Evolutionary conservation across 805 yeast species (phyloP).

Genomic region (Candida chauliodis): DNA sequence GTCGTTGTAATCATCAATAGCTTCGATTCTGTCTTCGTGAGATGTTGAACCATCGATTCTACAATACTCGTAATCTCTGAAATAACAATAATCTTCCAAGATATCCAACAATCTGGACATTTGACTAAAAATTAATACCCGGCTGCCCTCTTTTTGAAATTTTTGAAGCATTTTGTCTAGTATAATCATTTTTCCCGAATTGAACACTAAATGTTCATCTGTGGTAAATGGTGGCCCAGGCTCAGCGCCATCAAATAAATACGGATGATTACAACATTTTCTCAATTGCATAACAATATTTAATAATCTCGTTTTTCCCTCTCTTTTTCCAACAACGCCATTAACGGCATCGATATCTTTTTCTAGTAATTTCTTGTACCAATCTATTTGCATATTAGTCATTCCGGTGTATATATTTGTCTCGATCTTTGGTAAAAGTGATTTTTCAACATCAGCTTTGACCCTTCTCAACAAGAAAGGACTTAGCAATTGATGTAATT

Average conservation of each 20-base stretch:
- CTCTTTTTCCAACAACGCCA: slow-evolving; percentile 92
- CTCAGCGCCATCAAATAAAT: slow-evolving; percentile 97
- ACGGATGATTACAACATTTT: slow-evolving; percentile 96
- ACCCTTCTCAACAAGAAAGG: slow-evolving; percentile 89
- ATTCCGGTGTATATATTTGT: slow-evolving; percentile 86
- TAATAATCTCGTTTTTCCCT: slow-evolving; percentile 83
- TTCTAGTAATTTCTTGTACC: slow-evolving; percentile 87
- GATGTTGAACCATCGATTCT: slow-evolving; percentile 92
- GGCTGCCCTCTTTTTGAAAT: slow-evolving; percentile 71
- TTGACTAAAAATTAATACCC: slow-evolving; percentile 89
- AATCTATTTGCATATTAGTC: slow-evolving; percentile 90
- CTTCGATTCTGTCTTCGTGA: slow-evolving; percentile 88
- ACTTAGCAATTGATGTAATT: slow-evolving; percentile 79
- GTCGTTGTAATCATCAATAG: slow-evolving; percentile 86
- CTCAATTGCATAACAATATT: slow-evolving; percentile 96
- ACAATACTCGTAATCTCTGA: slow-evolving; percentile 81
- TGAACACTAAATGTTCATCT: slow-evolving; percentile 88
- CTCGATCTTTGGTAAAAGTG: slow-evolving; percentile 87
- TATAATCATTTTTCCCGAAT: slow-evolving; percentile 87
- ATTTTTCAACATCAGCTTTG: slow-evolving; percentile 89
- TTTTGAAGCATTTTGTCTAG: slow-evolving; percentile 78
- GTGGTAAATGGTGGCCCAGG: slow-evolving; percentile 98
- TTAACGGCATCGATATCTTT: slow-evolving; percentile 95
- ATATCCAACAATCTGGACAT: slow-evolving; percentile 90
- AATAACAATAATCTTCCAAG: slow-evolving; percentile 84